Evolutionary conservation across 495 filamentous ascomycete species (phyloP).

Genomic region (Daldinia grandis): DNA sequence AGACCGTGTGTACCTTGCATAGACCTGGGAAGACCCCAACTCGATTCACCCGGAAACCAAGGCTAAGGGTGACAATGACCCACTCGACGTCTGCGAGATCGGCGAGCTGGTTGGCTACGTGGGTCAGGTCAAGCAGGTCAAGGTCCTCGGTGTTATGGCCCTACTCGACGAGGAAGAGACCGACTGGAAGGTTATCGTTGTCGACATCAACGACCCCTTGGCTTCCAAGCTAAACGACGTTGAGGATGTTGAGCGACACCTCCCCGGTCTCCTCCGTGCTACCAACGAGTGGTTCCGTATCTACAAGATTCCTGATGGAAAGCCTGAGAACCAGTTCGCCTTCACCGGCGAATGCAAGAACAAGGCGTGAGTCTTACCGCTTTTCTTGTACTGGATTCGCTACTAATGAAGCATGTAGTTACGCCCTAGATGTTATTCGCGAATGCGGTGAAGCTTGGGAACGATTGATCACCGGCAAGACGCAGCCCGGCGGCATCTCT

Average conservation of each 20-base stretch:
- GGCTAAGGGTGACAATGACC: conserved; percentile 99
- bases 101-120: conserved; percentile 95
- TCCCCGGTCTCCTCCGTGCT: conserved; percentile 93
- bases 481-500: conserved; percentile 74
- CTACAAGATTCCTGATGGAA: conserved; percentile 99
- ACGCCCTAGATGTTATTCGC: conserved; percentile 91
- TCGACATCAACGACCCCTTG: conserved; percentile 97
- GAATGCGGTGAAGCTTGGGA: conserved; percentile 99
- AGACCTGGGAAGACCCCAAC: conserved; percentile 99
- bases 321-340: conserved; percentile 99
- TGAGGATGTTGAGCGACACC: conserved; percentile 98
- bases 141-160: conserved; percentile 99
- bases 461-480: conserved; percentile 90
- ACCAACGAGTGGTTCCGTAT: conserved; percentile 99
- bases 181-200: conserved; percentile 99
- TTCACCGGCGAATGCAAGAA: conserved; percentile 99
- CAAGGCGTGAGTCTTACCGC: conserved; percentile 72
- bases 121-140: conserved; percentile 99
- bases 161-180: conserved; percentile 99
- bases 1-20: conserved; percentile 16
- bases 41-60: conserved; percentile 97
- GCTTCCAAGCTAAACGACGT: conserved; percentile 97
- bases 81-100: conserved; percentile 99
- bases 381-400: neutral
- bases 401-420: conserved; percentile 60